Percentiles rank a stretch among this genome's conserved stretches.
Conservation (phyloP, 2,329 filamentous ascomycete genomes). For the Colletotrichum nymphaeae region DNA sequence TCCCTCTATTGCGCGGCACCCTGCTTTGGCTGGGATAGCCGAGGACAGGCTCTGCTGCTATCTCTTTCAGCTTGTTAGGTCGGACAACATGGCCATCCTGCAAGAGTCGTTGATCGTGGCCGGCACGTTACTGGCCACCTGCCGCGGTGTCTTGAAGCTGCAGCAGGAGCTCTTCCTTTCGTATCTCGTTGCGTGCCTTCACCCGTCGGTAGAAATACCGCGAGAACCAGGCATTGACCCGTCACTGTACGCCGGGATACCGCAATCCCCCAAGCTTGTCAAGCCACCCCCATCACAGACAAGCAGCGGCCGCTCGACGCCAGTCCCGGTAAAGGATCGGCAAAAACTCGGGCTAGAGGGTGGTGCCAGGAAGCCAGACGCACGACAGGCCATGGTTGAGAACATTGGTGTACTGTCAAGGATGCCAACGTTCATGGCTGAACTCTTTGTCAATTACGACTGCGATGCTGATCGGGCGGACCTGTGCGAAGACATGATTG, state of each 20-base stretch:
- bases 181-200: constrained; percentile 92
- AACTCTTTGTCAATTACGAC: constrained; percentile 98
- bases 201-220: constrained; percentile 94
- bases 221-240: constrained; percentile 91
- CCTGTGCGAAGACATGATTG: constrained; percentile 94
- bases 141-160: constrained; percentile 88
- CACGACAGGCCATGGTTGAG: constrained; percentile 97
- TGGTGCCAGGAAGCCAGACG: constrained; percentile 90
- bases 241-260: constrained; percentile 90
- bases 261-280: constrained; percentile 87
- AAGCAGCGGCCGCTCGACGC: constrained; percentile 86
- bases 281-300: constrained; percentile 80
- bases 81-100: constrained; percentile 94
- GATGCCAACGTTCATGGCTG: constrained; percentile 94
- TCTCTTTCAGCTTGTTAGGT: constrained; percentile 94
- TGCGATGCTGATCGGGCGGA: constrained; percentile 93
- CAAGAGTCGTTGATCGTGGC: constrained; percentile 94
- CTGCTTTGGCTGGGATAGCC: constrained; percentile 85
- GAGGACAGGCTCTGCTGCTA: constrained; percentile 94
- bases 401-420: constrained; percentile 91
- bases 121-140: constrained; percentile 90
- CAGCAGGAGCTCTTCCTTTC: constrained; percentile 97
- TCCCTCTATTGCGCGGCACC: constrained; percentile 93
- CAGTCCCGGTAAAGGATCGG: constrained; percentile 90
- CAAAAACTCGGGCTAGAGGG: constrained; percentile 94